Evolutionary conservation across 768 basidiomycete species (phyloP).

Genomic region (Rhodosporidiobolus odoratus): DNA sequence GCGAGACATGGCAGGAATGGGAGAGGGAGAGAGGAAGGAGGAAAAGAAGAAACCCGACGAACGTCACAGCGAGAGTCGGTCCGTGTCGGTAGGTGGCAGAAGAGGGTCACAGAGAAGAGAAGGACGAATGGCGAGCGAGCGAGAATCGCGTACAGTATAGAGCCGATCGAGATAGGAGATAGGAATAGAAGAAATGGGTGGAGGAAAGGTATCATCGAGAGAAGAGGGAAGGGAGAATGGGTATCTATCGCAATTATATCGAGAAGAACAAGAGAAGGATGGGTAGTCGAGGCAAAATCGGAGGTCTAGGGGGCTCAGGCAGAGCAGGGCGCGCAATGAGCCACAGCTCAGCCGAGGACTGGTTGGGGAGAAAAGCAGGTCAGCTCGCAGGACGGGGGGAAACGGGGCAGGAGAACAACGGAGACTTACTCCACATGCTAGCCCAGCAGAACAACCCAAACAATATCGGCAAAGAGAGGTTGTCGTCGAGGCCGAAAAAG

Average conservation of each 20-base stretch:
- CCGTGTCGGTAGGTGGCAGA: background rate
- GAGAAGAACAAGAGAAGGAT: background rate
- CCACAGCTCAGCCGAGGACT: constrained; percentile 22
- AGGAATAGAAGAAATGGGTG: background rate
- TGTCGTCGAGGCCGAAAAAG: constrained; percentile 42
- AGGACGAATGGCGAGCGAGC: background rate
- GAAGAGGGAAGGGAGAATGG: background rate
- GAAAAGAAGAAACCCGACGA: background rate
- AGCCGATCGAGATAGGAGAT: too few relatives aligned
- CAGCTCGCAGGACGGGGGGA: background rate
- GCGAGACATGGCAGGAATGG: background rate
- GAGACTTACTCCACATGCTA: constrained; percentile 26
- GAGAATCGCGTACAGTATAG: background rate
- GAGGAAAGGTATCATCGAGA: background rate
- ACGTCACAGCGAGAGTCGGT: background rate
- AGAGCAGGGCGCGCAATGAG: background rate
- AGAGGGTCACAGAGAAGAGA: background rate
- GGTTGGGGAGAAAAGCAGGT: background rate
- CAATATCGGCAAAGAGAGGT: constrained; percentile 39
- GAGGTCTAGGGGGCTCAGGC: background rate
- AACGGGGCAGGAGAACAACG: background rate
- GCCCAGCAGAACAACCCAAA: constrained; percentile 36
- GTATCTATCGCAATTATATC: too few relatives aligned
- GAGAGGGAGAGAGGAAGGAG: background rate
- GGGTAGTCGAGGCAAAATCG: background rate